Evolutionary conservation across 768 basidiomycete species (phyloP).

Genomic region (Panaeolus cyanescens): DNA sequence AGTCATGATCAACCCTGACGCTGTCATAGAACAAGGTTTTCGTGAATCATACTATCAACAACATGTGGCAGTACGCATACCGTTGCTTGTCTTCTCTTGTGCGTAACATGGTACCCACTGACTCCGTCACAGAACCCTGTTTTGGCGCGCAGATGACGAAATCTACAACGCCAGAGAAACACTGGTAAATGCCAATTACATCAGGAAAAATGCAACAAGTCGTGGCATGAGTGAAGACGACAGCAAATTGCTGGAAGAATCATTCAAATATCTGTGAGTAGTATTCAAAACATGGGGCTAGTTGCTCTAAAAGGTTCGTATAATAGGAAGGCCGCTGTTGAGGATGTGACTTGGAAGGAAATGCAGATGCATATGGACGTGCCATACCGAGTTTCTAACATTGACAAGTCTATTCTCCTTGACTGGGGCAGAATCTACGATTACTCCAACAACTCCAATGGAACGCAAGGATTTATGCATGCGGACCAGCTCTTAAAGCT

Average conservation of each 20-base stretch:
- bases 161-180: slow-evolving; percentile 57
- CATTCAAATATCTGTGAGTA: slow-evolving; percentile 58
- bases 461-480: slow-evolving; percentile 46
- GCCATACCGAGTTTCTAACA: slow-evolving; percentile 54
- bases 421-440: slow-evolving; percentile 56
- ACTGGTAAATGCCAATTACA: slow-evolving; percentile 34
- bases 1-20: background rate
- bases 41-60: slow-evolving; percentile 57
- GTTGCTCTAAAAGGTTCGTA: too few relatives aligned
- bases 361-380: slow-evolving; percentile 62
- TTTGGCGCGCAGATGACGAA: slow-evolving; percentile 70
- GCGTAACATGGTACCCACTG: background rate
- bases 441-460: background rate
- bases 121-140: slow-evolving; percentile 62
- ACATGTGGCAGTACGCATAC: slow-evolving; percentile 80
- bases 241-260: slow-evolving; percentile 47
- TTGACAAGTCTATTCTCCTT: slow-evolving; percentile 44
- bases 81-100: slow-evolving; percentile 1
- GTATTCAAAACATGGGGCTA: too few relatives aligned
- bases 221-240: slow-evolving; percentile 50
- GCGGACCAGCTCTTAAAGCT: slow-evolving; percentile 54
- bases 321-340: slow-evolving; percentile 46
- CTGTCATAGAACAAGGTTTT: slow-evolving; percentile 49
- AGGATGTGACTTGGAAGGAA: slow-evolving; percentile 58
- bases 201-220: slow-evolving; percentile 39